Base-by-base conservation (phyloP, 805 yeast species). In the Spathaspora passalidarum region DNA sequence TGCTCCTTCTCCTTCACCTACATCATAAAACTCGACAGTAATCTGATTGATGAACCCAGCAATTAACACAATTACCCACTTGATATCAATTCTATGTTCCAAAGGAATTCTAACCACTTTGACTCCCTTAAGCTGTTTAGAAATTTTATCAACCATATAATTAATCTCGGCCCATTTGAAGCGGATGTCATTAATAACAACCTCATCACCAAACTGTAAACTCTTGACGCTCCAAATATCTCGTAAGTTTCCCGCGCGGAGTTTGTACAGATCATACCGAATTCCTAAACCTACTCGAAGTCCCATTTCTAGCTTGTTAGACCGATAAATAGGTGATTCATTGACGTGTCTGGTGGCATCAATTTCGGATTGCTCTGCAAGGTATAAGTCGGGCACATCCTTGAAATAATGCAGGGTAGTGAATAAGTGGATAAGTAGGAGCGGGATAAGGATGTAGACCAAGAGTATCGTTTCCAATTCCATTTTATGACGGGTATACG, bases 261-360 rank as follows among this genome's bases (percentile, higher is more conserved):
- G 59, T 51, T 77, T 78, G 60, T 84, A 86, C 29, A 79, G 82
- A 20, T 77, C 72, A 48, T 72, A 72, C 37, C 88, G 74, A 19
- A 90, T 76, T 39, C 80, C 79, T 45, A 87, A 65, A 0, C 95
- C 95, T 2, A 86, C 76, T 18, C 84, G 72, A 46, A 90, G 69
- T 4, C 88, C 87, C 58, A 80, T 82, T 18, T 91, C 94, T 25
- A 86, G 80, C 53, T 85, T 81, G 39, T 81, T 80, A 42, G 89
- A 84, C 51, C 94, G 76, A 62, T 86, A 83, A 9, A 86, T 70
- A 0, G 96, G 91, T 13, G 91, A 79, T 60, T 90, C 96, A 42
- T 77, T 72, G 4, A 72, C 69, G 37, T 75, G 70, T n/a, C 96
- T 72, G 1, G 88, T 83, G 5, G 82, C 66, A 2, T 85, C 78